phyloP scores from a whole-genome alignment of 371 early-diverging fungal species.

The Conidiobolus coronatus region DNA sequence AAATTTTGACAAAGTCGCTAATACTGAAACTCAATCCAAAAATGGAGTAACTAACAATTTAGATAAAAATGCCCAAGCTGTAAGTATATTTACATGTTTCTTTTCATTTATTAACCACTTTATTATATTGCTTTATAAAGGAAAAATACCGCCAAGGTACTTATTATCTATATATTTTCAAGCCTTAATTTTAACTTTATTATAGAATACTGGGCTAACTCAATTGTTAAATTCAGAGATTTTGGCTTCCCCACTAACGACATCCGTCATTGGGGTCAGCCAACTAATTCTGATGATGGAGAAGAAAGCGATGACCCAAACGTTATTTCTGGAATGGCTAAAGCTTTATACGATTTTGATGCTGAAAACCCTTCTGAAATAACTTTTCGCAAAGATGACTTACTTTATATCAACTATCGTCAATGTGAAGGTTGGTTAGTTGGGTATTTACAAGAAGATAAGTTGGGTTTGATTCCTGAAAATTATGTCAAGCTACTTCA shows the following conservation, averaged over 20 bases:
- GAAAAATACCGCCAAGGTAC: too few species aligned
- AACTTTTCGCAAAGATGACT: constrained; percentile 31
- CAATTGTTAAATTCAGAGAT: constrained; percentile 23
- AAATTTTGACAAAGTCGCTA: too few species aligned
- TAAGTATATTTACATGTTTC: too few species aligned
- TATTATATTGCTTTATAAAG: too few species aligned
- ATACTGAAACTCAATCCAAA: too few species aligned
- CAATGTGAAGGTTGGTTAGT: constrained; percentile 52
- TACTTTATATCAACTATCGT: constrained; percentile 31
- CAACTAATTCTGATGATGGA: neutral
- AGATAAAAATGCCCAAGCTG: too few species aligned
- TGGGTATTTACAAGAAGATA: constrained; percentile 26
- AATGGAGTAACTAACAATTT: too few species aligned
- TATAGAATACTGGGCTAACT: neutral
- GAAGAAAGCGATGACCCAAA: constrained; percentile 1
- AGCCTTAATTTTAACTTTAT: neutral
- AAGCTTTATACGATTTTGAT: constrained; percentile 48
- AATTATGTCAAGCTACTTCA: constrained; percentile 24
- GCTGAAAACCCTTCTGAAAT: constrained; percentile 44
- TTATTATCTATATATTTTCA: neutral
- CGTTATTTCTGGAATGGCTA: constrained; percentile 12
- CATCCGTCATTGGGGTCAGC: constrained; percentile 25
- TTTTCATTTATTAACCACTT: too few species aligned
- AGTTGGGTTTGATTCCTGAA: constrained; percentile 45
- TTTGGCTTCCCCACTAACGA: constrained; percentile 37